These are phyloP conservation scores for Fomitopsis serialis DNA, from an alignment of 768 basidiomycete species.

Conservation along the genomic window DNA sequence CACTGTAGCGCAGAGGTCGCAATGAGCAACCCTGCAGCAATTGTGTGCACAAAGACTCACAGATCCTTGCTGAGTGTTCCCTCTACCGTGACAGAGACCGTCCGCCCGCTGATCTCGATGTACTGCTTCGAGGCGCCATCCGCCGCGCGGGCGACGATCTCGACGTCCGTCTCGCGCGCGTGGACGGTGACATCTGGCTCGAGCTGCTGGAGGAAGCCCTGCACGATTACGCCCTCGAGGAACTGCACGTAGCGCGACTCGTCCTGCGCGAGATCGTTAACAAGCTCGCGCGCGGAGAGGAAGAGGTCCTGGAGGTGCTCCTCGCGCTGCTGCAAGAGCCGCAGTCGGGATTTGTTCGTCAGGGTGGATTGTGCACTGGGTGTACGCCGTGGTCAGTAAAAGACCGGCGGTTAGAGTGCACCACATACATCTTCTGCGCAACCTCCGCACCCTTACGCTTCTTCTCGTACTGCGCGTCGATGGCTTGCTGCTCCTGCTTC, in stretches of 20 bases:
- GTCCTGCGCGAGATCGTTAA: conserved; percentile 58
- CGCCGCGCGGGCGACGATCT: conserved; percentile 56
- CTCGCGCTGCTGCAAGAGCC: conserved; percentile 84
- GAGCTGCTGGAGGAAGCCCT: conserved; percentile 80
- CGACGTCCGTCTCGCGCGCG: conserved; percentile 63
- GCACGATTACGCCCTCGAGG: conserved; percentile 78
- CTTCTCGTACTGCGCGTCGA: conserved; percentile 94
- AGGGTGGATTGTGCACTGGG: conserved; percentile 87
- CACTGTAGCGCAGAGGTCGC: conserved; percentile 33
- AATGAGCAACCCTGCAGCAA: background rate
- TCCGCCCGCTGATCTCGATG: conserved; percentile 71
- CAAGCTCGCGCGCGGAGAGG: conserved; percentile 55
- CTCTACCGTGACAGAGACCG: conserved; percentile 54
- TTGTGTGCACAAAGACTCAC: conserved; percentile 34
- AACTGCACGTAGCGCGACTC: conserved; percentile 73
- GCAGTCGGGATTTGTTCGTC: conserved; percentile 93
- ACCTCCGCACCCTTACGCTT: conserved; percentile 92
- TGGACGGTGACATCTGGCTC: conserved; percentile 66
- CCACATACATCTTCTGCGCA: conserved; percentile 88
- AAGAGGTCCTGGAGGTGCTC: conserved; percentile 91
- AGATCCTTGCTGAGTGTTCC: conserved; percentile 60
- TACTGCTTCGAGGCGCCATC: conserved; percentile 61
- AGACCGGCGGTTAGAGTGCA: background rate
- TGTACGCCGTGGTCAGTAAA: background rate
- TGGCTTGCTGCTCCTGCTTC: conserved; percentile 90